phyloP scores from a whole-genome alignment of 2,329 filamentous ascomycete genomes.

The Chlorencoelia australis region DNA sequence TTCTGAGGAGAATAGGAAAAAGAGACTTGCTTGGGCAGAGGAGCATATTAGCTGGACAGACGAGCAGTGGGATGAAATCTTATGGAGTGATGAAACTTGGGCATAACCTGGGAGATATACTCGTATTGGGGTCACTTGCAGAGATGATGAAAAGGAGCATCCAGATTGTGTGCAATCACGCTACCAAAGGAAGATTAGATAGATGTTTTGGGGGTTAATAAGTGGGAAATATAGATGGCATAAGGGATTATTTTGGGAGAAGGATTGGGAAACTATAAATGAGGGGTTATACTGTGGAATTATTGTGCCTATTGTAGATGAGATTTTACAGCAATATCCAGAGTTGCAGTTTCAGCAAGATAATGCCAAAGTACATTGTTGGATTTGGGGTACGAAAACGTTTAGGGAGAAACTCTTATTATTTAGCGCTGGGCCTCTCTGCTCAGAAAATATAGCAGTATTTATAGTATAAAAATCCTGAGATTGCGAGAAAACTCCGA shows the following conservation, averaged over 20 bases:
- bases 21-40: conserved; percentile 5
- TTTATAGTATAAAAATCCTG: no score
- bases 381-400: no score
- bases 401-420: no score
- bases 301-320: conserved; percentile 9
- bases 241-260: conserved; percentile 11
- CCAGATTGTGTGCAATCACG: conserved; percentile 7
- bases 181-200: conserved; percentile 13
- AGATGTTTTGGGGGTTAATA: no score
- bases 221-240: no score
- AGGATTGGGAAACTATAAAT: conserved; percentile 11
- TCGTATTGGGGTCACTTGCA: conserved; percentile 1
- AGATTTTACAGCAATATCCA: conserved; percentile 8
- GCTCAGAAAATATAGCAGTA: no score
- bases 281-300: conserved; percentile 7
- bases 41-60: conserved; percentile 9
- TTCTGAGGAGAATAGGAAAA: conserved; percentile 2
- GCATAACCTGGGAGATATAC: conserved; percentile 8
- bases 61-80: conserved; percentile 6
- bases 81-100: conserved; percentile 10
- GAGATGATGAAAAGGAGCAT: conserved; percentile 2
- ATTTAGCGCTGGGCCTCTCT: no score
- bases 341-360: conserved; percentile 10
- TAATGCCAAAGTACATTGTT: conserved; percentile 10
- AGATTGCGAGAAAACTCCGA: no score